phyloP scores from a whole-genome alignment of 1,139 yeast genomes.

The Arxiozyma heterogenica region DNA sequence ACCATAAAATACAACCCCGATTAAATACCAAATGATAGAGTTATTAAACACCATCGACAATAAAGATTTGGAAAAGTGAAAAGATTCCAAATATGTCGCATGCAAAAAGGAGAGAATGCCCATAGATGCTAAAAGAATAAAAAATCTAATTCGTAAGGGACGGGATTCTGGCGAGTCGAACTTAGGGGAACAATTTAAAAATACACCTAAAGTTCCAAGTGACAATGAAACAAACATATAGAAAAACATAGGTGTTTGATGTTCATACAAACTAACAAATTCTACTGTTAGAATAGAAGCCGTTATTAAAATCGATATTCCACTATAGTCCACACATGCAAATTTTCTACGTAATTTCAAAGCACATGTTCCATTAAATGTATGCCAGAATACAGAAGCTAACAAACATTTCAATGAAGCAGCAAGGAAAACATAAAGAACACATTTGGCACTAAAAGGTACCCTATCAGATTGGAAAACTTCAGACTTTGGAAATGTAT shows the following conservation, averaged over 20 bases:
- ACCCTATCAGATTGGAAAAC: conserved; percentile 32
- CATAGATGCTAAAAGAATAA: conserved; percentile 65
- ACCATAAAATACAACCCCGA: conserved; percentile 85
- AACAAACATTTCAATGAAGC: conserved; percentile 71
- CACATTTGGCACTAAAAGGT: conserved; percentile 35
- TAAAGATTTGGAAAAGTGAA: conserved; percentile 37
- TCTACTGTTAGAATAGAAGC: conserved; percentile 86
- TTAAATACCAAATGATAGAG: conserved; percentile 55
- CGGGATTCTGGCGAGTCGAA: conserved; percentile 85
- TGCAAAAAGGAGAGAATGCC: conserved; percentile 62
- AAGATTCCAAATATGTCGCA: conserved; percentile 49
- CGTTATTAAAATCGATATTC: conserved; percentile 81
- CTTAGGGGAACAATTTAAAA: conserved; percentile 81
- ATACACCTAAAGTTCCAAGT: conserved; percentile 65
- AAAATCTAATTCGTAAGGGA: conserved; percentile 71
- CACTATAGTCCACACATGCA: conserved; percentile 93
- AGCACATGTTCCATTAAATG: conserved; percentile 72
- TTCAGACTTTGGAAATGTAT: conserved; percentile 52
- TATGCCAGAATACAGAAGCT: conserved; percentile 85
- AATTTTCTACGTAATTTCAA: conserved; percentile 56
- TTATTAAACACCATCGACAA: conserved; percentile 24
- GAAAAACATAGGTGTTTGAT: conserved; percentile 22
- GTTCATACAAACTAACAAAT: conserved; percentile 59
- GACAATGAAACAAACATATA: conserved; percentile 54
- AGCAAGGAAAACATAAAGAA: conserved; percentile 53